A percentile compares a stretch with the other conserved stretches of the same genome.
phyloP scores from a whole-genome alignment of 805 yeast genomes.

The Metschnikowia proteae region DNA sequence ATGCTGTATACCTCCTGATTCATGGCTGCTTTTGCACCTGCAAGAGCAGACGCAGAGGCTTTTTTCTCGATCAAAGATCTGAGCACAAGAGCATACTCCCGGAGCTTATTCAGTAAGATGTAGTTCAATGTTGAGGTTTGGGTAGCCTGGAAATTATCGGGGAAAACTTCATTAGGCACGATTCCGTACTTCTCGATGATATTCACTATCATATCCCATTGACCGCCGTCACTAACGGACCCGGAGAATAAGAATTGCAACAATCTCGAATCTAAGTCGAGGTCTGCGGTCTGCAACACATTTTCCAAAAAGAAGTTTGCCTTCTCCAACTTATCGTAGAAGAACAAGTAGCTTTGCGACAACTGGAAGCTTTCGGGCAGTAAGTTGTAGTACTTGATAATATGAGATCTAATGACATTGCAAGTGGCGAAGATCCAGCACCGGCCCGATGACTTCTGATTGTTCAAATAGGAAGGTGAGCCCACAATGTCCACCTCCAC shows the following conservation, averaged over 20 bases:
- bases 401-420: conserved; percentile 62
- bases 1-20: conserved; percentile 63
- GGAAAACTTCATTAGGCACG: conserved; percentile 70
- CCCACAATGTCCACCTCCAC: conserved; percentile 35
- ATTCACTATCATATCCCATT: conserved; percentile 78
- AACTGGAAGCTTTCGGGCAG: conserved; percentile 55
- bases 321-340: conserved; percentile 84
- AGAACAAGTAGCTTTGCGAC: conserved; percentile 75
- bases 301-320: conserved; percentile 78
- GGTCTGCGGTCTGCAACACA: conserved; percentile 62
- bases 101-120: conserved; percentile 61
- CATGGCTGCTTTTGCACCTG: conserved; percentile 35
- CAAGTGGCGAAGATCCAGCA: conserved; percentile 90
- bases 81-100: conserved; percentile 73
- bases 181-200: conserved; percentile 76
- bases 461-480: conserved; percentile 35
- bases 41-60: conserved; percentile 37
- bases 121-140: conserved; percentile 55
- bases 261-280: conserved; percentile 65
- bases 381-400: conserved; percentile 59
- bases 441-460: conserved; percentile 74
- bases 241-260: conserved; percentile 60
- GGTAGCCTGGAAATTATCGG: conserved; percentile 60
- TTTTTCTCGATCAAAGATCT: conserved; percentile 48
- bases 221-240: conserved; percentile 84